Conservation (phyloP, 108 stramenopile genomes). For the Asterionellopsis glacialis region DNA sequence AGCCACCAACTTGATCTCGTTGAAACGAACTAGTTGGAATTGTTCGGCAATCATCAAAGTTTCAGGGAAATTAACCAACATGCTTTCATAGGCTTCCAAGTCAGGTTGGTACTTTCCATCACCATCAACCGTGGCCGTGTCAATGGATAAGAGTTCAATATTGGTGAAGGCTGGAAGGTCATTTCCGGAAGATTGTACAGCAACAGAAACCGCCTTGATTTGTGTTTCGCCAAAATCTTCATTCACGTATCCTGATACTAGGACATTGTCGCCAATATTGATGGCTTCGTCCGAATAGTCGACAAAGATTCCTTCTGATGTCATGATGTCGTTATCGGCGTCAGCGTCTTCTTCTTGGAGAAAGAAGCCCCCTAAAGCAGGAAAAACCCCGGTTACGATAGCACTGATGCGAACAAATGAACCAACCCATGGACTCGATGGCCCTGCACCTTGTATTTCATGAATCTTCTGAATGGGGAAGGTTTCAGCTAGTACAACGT, state of each 20-base stretch:
- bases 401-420: conserved; percentile 2
- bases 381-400: conserved; percentile 26
- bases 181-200: conserved; percentile 8
- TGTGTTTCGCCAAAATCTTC: conserved; percentile 28
- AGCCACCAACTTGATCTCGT: conserved; percentile 21
- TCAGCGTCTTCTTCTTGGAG: conserved; percentile 31
- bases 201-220: conserved; percentile 11
- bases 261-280: conserved; percentile 23
- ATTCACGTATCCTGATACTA: conserved; percentile 19
- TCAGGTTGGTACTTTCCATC: conserved; percentile 11
- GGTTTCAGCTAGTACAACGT: too few relatives aligned
- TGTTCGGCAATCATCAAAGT: conserved; percentile 21
- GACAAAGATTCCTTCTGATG: conserved; percentile 41
- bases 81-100: conserved; percentile 28
- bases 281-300: neutral
- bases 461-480: too few relatives aligned
- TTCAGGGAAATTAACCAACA: conserved; percentile 20
- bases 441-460: conserved; percentile 10
- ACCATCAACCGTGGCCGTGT: neutral
- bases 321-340: conserved; percentile 25
- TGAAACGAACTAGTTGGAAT: conserved; percentile 29
- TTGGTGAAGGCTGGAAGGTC: conserved; percentile 13
- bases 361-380: conserved; percentile 36
- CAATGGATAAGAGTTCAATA: conserved; percentile 13
- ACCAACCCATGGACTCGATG: conserved; percentile 4